These are phyloP conservation scores for Coprinopsis marcescibilis DNA, from an alignment of 768 basidiomycete genomes.

Conservation along the genomic window DNA sequence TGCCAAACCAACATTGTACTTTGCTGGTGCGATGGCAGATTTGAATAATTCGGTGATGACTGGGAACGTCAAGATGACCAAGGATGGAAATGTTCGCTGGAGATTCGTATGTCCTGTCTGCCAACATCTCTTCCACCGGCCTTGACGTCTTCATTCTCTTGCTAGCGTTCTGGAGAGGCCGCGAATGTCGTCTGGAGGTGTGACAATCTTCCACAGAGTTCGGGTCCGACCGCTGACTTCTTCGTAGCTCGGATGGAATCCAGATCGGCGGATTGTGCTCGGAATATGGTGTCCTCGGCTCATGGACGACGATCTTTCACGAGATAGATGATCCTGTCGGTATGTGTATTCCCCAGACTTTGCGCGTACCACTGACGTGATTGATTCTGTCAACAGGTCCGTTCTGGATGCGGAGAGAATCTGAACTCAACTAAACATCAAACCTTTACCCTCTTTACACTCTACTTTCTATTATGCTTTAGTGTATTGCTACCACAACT, in stretches of 20 bases:
- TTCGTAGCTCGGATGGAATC: constrained; percentile 50
- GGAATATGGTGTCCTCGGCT: constrained; percentile 50
- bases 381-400: constrained; percentile 10
- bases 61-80: constrained; percentile 51
- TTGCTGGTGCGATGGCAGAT: constrained; percentile 46
- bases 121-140: background rate
- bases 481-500: too few relatives aligned
- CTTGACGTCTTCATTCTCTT: background rate
- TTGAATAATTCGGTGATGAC: constrained; percentile 38
- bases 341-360: constrained; percentile 22
- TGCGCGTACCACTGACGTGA: background rate
- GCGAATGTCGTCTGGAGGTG: constrained; percentile 54
- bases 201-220: constrained; percentile 12
- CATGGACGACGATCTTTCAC: constrained; percentile 43
- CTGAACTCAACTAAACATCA: too few relatives aligned
- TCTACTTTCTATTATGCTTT: too few relatives aligned
- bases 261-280: constrained; percentile 60
- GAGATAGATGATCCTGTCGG: constrained; percentile 41
- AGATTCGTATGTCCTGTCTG: constrained; percentile 45
- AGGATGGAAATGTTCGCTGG: constrained; percentile 56
- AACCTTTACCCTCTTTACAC: too few relatives aligned
- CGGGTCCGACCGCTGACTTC: constrained; percentile 1
- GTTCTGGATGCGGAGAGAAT: constrained; percentile 13
- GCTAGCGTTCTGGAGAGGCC: constrained; percentile 38
- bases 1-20: constrained; percentile 46